Conservation (phyloP, 1,139 yeast species). For the Tardiomyces digboiensis region DNA sequence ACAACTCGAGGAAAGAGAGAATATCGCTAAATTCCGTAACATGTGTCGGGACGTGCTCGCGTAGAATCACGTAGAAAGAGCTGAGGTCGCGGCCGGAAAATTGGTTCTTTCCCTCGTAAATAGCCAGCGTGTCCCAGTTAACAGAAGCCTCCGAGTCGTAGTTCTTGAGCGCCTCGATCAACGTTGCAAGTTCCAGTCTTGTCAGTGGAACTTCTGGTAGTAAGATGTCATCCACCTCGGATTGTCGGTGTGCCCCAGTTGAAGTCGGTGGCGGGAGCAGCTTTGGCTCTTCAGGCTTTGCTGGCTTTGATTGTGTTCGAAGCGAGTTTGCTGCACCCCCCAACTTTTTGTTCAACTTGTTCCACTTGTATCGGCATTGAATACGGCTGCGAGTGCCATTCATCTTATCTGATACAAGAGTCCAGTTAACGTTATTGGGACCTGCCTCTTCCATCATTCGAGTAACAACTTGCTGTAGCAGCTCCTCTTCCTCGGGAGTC, state of each 20-base stretch:
- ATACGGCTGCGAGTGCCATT: constrained; percentile 82
- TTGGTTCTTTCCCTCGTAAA: constrained; percentile 33
- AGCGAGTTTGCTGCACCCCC: neutral
- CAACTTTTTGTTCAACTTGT: constrained; percentile 48
- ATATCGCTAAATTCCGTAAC: neutral
- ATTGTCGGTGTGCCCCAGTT: neutral
- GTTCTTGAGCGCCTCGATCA: constrained; percentile 41
- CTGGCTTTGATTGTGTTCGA: neutral
- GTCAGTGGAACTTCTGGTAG: neutral
- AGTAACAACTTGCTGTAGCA: constrained; percentile 46
- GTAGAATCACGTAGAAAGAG: constrained; percentile 31
- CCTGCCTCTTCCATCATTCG: constrained; percentile 23
- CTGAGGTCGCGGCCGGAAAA: constrained; percentile 33
- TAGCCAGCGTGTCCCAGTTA: constrained; percentile 55
- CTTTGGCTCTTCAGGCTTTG: neutral
- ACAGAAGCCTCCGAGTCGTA: constrained; percentile 40
- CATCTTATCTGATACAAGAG: constrained; percentile 81
- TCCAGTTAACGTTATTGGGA: constrained; percentile 62
- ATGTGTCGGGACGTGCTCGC: constrained; percentile 2
- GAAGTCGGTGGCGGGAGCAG: neutral
- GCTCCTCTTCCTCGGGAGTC: constrained; percentile 63
- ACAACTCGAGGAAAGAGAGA: neutral
- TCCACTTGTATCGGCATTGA: constrained; percentile 95
- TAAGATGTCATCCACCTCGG: neutral
- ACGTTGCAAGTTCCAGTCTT: constrained; percentile 27